Evolutionary conservation across 192 early-diverging fungal species (phyloP).

Genomic region (Umbelopsis isabellina): DNA sequence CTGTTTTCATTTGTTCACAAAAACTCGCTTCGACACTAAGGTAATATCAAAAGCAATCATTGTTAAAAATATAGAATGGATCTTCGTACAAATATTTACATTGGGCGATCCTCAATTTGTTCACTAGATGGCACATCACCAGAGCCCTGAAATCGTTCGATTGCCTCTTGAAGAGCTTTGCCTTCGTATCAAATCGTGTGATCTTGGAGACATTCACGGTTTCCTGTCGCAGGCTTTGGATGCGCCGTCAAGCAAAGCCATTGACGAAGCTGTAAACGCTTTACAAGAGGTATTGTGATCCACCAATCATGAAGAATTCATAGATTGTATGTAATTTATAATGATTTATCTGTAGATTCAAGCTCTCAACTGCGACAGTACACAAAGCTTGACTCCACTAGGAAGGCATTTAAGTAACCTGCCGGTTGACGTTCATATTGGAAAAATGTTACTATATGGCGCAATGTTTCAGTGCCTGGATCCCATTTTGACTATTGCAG

Average conservation of each 20-base stretch:
- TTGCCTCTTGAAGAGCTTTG: slow-evolving; percentile 77
- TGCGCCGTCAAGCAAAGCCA: slow-evolving; percentile 51
- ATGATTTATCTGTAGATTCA: slow-evolving; percentile 38
- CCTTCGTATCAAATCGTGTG: slow-evolving; percentile 59
- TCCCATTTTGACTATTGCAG: slow-evolving; percentile 65
- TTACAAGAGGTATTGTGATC: slow-evolving; percentile 55
- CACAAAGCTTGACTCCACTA: slow-evolving; percentile 57
- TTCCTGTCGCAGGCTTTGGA: slow-evolving; percentile 58
- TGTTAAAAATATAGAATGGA: too few relatives aligned
- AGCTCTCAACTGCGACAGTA: slow-evolving; percentile 44
- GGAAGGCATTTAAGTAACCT: slow-evolving; percentile 64
- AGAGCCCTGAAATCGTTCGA: slow-evolving; percentile 72
- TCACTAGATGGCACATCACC: slow-evolving; percentile 50
- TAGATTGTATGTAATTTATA: background rate
- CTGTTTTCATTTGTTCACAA: slow-evolving; percentile 75
- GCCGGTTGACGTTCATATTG: slow-evolving; percentile 71
- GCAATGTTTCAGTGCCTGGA: slow-evolving; percentile 68
- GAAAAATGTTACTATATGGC: slow-evolving; percentile 70
- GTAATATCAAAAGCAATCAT: background rate
- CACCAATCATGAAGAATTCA: background rate
- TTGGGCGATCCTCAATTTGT: background rate
- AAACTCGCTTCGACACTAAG: slow-evolving; percentile 49
- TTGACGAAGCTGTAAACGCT: slow-evolving; percentile 52
- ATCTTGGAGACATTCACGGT: slow-evolving; percentile 44
- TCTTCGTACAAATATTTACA: background rate